Percentiles rank a stretch among this genome's conserved stretches.
Conservation (phyloP, 441 rosid genomes). For the Arabidopsis hybrid region DNA sequence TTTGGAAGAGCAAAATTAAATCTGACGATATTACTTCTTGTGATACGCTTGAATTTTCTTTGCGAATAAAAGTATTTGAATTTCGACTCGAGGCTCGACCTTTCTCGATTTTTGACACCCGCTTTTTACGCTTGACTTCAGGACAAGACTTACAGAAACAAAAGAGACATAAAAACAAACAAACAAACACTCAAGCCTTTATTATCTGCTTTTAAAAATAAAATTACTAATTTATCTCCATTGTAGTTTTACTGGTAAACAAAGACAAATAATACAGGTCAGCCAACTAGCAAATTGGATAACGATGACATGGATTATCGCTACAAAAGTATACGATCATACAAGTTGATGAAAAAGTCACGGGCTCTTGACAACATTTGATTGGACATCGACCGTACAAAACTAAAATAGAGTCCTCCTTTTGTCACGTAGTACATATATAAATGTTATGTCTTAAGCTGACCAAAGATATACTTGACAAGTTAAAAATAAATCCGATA, state of each 20-base stretch:
- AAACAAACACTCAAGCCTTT: background rate
- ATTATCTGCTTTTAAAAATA: background rate
- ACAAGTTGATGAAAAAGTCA: constrained; percentile 9
- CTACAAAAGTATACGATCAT: background rate
- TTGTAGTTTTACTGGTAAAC: background rate
- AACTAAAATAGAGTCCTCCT: background rate
- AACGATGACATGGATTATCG: background rate
- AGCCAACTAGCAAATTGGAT: constrained; percentile 27
- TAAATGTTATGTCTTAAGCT: background rate
- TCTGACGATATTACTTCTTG: background rate
- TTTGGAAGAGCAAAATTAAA: constrained; percentile 18
- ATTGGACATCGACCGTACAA: constrained; percentile 20
- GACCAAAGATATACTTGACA: background rate
- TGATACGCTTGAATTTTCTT: background rate
- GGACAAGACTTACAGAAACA: background rate
- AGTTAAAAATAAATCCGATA: background rate
- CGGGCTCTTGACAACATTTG: constrained; percentile 9
- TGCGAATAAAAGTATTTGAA: background rate
- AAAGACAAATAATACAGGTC: constrained; percentile 10
- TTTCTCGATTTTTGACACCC: constrained; percentile 1
- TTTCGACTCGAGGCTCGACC: background rate
- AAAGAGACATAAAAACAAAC: background rate
- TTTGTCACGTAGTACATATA: background rate
- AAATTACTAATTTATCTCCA: background rate
- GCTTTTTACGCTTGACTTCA: constrained; percentile 18